Conservation (phyloP, 1,139 yeast species). For the Dujonia santamariae region DNA sequence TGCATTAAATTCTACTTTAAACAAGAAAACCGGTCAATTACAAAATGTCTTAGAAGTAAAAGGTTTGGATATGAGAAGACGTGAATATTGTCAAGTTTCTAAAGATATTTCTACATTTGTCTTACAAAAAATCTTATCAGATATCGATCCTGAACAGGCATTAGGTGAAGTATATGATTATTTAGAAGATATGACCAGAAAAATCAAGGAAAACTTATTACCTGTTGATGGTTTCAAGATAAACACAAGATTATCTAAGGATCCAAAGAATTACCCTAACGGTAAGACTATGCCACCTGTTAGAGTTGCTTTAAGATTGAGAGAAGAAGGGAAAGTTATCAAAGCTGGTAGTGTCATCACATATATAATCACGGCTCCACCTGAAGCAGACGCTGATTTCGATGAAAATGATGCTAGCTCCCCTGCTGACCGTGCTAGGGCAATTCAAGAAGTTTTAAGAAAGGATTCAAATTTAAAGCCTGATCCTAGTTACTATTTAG, state of each 20-base stretch:
- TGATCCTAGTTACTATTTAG: conserved; percentile 78
- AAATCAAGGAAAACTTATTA: conserved; percentile 60
- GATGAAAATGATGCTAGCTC: conserved; percentile 30
- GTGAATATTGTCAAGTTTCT: conserved; percentile 92
- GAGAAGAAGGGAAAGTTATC: conserved; percentile 77
- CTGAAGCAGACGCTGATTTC: conserved; percentile 14
- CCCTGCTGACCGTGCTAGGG: conserved; percentile 76
- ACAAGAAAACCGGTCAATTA: conserved; percentile 50
- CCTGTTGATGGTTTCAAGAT: conserved; percentile 66
- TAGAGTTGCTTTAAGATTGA: conserved; percentile 81
- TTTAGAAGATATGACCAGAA: conserved; percentile 56
- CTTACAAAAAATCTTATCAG: conserved; percentile 67
- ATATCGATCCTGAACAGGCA: conserved; percentile 75
- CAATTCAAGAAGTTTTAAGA: conserved; percentile 66
- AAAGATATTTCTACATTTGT: conserved; percentile 83
- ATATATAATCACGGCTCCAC: conserved; percentile 62
- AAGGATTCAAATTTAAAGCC: conserved; percentile 54
- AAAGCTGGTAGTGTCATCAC: conserved; percentile 91
- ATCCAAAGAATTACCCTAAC: conserved; percentile 69
- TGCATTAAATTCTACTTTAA: conserved; percentile 63
- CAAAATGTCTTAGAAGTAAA: conserved; percentile 72
- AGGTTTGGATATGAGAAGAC: conserved; percentile 95
- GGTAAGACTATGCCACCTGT: conserved; percentile 91
- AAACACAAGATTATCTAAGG: conserved; percentile 74
- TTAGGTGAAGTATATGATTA: conserved; percentile 71